Evolutionary conservation across 2,329 filamentous ascomycete genomes (phyloP).

Genomic region (Exophiala lecanii-corni): DNA sequence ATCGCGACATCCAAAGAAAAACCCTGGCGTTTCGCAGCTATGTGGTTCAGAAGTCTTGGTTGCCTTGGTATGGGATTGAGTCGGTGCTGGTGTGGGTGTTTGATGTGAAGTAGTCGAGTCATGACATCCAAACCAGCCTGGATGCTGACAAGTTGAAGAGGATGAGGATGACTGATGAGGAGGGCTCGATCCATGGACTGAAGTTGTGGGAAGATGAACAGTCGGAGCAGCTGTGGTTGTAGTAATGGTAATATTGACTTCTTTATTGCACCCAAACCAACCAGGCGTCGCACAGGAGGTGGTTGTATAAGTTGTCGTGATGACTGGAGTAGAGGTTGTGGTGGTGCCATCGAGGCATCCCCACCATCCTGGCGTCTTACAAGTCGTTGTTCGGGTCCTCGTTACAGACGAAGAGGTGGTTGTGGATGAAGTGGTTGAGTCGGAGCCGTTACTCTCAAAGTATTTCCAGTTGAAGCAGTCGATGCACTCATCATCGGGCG

Average conservation of each 20-base stretch:
- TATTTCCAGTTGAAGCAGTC: constrained; percentile 95
- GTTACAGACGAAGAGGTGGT: constrained; percentile 58
- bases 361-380: constrained; percentile 91
- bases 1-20: constrained; percentile 55
- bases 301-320: constrained; percentile 33
- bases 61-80: constrained; percentile 13
- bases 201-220: constrained; percentile 23
- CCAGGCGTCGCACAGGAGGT: constrained; percentile 40
- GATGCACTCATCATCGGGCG: constrained; percentile 70
- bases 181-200: constrained; percentile 25
- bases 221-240: constrained; percentile 26
- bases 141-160: constrained; percentile 34
- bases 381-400: constrained; percentile 73
- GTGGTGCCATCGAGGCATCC: constrained; percentile 54
- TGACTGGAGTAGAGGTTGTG: constrained; percentile 34
- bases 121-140: constrained; percentile 38
- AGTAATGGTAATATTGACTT: constrained; percentile 31
- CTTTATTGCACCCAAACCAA: constrained; percentile 41
- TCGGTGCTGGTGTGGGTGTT: constrained; percentile 14
- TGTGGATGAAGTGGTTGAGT: constrained; percentile 61
- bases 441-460: constrained; percentile 85
- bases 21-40: constrained; percentile 49
- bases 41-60: constrained; percentile 14
- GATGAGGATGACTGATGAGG: constrained; percentile 27
- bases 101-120: constrained; percentile 32